Evolutionary conservation across 805 yeast species (phyloP).

Genomic region (Kodamaea neixiangensis): DNA sequence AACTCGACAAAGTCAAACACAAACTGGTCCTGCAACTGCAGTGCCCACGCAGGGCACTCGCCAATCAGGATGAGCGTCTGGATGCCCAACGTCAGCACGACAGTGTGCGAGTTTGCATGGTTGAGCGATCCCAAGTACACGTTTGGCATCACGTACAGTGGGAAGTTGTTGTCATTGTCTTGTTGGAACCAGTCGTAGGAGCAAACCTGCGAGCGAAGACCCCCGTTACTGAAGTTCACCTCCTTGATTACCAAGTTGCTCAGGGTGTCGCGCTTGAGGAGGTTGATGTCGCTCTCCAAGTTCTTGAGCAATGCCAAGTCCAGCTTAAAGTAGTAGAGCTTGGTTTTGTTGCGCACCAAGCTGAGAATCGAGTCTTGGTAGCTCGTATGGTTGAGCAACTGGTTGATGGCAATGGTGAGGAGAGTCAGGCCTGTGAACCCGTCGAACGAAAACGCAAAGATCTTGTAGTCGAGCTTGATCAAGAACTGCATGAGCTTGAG

Average conservation of each 20-base stretch:
- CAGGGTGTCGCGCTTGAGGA: slow-evolving; percentile 19
- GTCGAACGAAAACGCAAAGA: slow-evolving; percentile 36
- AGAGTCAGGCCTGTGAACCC: slow-evolving; percentile 39
- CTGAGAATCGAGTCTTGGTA: slow-evolving; percentile 29
- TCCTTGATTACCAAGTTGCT: slow-evolving; percentile 3
- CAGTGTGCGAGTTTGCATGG: slow-evolving; percentile 35
- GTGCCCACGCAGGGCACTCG: slow-evolving; percentile 38
- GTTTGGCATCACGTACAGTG: slow-evolving; percentile 30
- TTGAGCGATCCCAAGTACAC: slow-evolving; percentile 34
- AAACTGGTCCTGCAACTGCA: slow-evolving; percentile 12
- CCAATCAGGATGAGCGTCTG: slow-evolving; percentile 35
- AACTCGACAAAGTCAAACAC: slow-evolving; percentile 12
- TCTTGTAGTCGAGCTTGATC: slow-evolving; percentile 20
- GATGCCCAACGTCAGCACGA: slow-evolving; percentile 26
- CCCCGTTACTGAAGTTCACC: not conserved
- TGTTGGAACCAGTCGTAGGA: slow-evolving; percentile 36
- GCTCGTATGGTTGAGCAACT: slow-evolving; percentile 16
- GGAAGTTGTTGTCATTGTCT: slow-evolving; percentile 36
- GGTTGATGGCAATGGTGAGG: slow-evolving; percentile 16
- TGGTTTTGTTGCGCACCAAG: slow-evolving; percentile 14
- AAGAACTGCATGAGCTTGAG: slow-evolving; percentile 28
- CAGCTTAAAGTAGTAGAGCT: slow-evolving; percentile 30
- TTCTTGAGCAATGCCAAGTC: slow-evolving; percentile 32
- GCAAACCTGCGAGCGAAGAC: not conserved
- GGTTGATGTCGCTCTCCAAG: slow-evolving; percentile 32